Percentiles rank a stretch among this genome's conserved stretches.
These are phyloP conservation scores for Fraxinus paxiana DNA, from an alignment of 305 asterid species.

Conservation along the genomic window DNA sequence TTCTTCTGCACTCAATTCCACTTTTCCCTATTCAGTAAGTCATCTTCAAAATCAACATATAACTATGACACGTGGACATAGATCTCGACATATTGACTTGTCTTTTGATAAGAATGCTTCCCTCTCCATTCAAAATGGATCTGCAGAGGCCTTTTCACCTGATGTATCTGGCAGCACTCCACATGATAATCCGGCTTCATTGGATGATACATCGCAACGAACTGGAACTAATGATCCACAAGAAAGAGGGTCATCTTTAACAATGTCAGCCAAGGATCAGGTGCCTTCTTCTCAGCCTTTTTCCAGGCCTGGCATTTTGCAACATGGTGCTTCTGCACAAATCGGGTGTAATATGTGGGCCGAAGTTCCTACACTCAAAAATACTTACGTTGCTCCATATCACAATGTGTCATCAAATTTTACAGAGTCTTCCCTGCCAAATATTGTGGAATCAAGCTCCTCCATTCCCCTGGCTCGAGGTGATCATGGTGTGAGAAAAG, in stretches of 20 bases:
- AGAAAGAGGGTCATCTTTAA: constrained; percentile 32
- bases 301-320: constrained; percentile 34
- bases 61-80: constrained; percentile 37
- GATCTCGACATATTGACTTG: constrained; percentile 27
- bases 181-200: constrained; percentile 30
- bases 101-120: constrained; percentile 31
- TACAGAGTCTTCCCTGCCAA: constrained; percentile 38
- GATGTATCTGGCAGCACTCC: constrained; percentile 35
- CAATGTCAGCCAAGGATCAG: constrained; percentile 26
- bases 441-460: constrained; percentile 52
- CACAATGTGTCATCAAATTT: constrained; percentile 36
- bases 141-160: constrained; percentile 36
- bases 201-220: constrained; percentile 27
- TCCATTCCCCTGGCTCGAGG: constrained; percentile 33
- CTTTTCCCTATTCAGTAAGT: constrained; percentile 37
- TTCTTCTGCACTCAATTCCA: constrained; percentile 39
- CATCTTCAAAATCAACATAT: constrained; percentile 43
- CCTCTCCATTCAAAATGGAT: constrained; percentile 37
- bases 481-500: constrained; percentile 31
- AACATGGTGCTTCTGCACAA: constrained; percentile 34
- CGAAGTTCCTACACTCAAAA: constrained; percentile 41
- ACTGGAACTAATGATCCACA: constrained; percentile 30
- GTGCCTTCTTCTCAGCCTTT: constrained; percentile 32
- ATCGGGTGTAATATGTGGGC: constrained; percentile 31
- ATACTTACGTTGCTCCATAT: constrained; percentile 31